phyloP scores from a whole-genome alignment of 179 eudicot species.

The Silene coronaria region DNA sequence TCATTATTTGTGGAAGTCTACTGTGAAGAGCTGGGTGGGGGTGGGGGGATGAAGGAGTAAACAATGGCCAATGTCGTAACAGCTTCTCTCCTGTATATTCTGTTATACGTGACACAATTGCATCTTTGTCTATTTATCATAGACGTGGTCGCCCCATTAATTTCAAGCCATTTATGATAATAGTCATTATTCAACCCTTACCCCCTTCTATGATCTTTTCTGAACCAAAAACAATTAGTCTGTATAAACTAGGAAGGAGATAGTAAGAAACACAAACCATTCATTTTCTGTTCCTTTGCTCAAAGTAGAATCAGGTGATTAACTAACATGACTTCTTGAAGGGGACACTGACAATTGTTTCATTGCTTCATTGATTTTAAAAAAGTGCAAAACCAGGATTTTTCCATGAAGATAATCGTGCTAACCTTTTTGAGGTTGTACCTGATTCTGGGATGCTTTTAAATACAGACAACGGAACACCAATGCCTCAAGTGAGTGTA shows the following conservation, averaged over 20 bases:
- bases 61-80: background rate
- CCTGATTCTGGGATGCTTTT: conserved; percentile 87
- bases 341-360: conserved; percentile 4
- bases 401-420: conserved; percentile 91
- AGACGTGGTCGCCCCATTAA: background rate
- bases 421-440: conserved; percentile 83
- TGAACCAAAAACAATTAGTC: too few relatives aligned
- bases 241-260: background rate
- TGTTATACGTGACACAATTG: background rate
- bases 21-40: background rate
- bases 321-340: background rate
- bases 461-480: conserved; percentile 95
- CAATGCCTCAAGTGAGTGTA: conserved; percentile 75
- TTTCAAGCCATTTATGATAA: background rate
- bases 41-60: too few relatives aligned
- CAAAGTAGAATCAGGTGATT: background rate
- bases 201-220: too few relatives aligned
- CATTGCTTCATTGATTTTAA: background rate
- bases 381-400: conserved; percentile 88
- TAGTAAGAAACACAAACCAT: background rate
- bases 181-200: background rate
- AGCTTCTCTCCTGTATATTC: background rate
- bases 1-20: background rate
- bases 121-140: background rate
- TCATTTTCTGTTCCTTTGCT: background rate